phyloP scores from a whole-genome alignment of 1,284 basidiomycete genomes.

The Trichosporon coremiiforme region DNA sequence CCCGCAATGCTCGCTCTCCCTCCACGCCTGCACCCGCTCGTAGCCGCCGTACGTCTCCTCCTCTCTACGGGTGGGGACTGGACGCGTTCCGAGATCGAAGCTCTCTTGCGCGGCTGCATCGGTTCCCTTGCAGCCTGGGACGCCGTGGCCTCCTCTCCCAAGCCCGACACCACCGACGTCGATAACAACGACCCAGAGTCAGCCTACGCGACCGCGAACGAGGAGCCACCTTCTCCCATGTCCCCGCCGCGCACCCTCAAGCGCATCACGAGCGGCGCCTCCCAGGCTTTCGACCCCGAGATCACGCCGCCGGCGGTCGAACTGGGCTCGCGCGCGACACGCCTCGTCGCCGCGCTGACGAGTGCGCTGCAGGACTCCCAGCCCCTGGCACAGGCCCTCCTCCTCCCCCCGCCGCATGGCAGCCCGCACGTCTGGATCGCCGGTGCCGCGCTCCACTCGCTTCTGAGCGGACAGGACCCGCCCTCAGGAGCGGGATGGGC shows the following conservation, averaged over 20 bases:
- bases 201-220: background rate
- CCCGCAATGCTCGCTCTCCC: constrained; percentile 57
- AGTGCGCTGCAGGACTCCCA: constrained; percentile 58
- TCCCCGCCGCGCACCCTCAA: constrained; percentile 21
- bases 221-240: background rate
- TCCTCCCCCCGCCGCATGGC: constrained; percentile 43
- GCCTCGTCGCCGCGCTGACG: constrained; percentile 69
- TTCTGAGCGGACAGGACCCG: constrained; percentile 31
- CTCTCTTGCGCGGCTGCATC: constrained; percentile 62
- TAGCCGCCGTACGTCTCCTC: constrained; percentile 53
- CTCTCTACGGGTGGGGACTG: constrained; percentile 57
- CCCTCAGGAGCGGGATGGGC: constrained; percentile 23
- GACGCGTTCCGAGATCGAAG: constrained; percentile 67
- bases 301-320: constrained; percentile 23
- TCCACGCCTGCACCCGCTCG: constrained; percentile 40
- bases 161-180: too few species aligned
- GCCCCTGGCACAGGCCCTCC: constrained; percentile 49
- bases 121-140: constrained; percentile 39
- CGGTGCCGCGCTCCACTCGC: constrained; percentile 41
- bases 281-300: constrained; percentile 21
- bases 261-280: background rate
- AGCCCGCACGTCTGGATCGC: constrained; percentile 46
- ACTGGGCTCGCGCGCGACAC: constrained; percentile 64
- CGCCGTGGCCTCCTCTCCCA: background rate
- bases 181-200: background rate